Base-by-base conservation (phyloP, 73 alveolate species). In the Tetrahymena borealis region DNA sequence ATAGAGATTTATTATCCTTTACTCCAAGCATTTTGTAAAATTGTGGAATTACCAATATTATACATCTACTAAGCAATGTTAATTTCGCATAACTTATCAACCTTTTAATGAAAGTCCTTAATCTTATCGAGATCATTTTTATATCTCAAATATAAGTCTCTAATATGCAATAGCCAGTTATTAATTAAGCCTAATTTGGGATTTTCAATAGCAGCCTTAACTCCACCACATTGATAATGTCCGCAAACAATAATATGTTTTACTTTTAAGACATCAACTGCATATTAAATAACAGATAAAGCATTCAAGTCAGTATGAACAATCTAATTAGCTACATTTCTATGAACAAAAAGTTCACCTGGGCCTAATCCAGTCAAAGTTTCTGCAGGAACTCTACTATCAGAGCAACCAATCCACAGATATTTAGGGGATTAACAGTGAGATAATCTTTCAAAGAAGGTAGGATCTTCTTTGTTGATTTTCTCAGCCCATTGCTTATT, bases 371-470 rank as follows among this genome's bases (percentile, higher is more conserved):
- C 93, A 20, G 95, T 93, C 38, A 93, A 79, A 32, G 90, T 79
- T 79, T 93, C 91, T 9, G 95, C 93, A 15, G 95, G 95, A 32
- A 92, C 95, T 93, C 95, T 93, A 6, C 93, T 79, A 93, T 93
- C 95, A 16, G 95, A 93, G 78, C 95, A 93, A 31, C 95, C 95
- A 15, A 93, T 93, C 35, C 90, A 43, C 33, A 93, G 78, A 41
- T 79, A 93, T 40, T 93, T 90, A n/a, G 95, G 95, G 32, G 43
- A 7, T 32, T 93, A 35, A 16, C 91, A 60, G 20, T 90, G 4
- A 32, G 95, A 28, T 20, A 93, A 37, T 18, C 91, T 93, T 32
- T 35, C 40, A 38, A 93, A 93, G 60, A 79, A 93, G 16, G 38
- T 28, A 12, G 92, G 91, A 33, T 93, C 93, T 10, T 10, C 79